Base-by-base conservation (phyloP, 2,329 filamentous ascomycete species). In the Boeremia lycopersici region DNA sequence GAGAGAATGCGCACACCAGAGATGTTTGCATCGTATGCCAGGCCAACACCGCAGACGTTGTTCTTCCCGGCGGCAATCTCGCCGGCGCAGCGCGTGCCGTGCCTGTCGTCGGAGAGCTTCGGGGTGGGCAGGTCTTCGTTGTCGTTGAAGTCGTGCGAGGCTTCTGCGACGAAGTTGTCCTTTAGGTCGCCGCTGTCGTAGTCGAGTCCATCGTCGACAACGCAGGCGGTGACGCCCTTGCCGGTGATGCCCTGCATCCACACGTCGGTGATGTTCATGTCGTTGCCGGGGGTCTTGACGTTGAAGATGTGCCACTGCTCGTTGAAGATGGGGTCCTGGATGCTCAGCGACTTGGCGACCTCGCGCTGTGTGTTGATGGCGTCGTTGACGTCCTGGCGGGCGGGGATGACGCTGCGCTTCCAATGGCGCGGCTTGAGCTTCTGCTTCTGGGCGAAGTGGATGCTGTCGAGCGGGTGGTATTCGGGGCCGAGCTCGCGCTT, bases 281-380 rank as follows among this genome's bases (percentile, higher is more conserved):
- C 95, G 76, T 98, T 90, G 6, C 93, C 93, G 0, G 86, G 72
- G 65, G 96, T 86, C 6, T 89, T 73, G 0, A 89, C 82, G 72
- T 99, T 99, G 79, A 89, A 88, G 41, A 99, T 79, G 81, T 99
- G 95, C 95, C 95, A 99, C 76, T 99, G 95, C 52, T 96, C 89
- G 36, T 84, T 81, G 76, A 98, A 99, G 47, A 96, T 96, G 15
- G 95, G 95, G 69, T 99, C 95, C 29, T 80, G 75, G 61, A 99
- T 98, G 12, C 81, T 80, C n/a, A 99, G 81, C 2, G 81, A 78
- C 45, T 81, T 75, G 62, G 71, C 71, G 23, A 72, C 82, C 78
- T 71, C 62, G 2, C 65, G 63, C 60, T 72, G 73, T 56, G 60
- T 34, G 36, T 82, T 74, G 23, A 88, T 77, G 3, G 85, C 84